Conservation (phyloP, 495 filamentous ascomycete genomes). For the Penicillium atrosanguineum region DNA sequence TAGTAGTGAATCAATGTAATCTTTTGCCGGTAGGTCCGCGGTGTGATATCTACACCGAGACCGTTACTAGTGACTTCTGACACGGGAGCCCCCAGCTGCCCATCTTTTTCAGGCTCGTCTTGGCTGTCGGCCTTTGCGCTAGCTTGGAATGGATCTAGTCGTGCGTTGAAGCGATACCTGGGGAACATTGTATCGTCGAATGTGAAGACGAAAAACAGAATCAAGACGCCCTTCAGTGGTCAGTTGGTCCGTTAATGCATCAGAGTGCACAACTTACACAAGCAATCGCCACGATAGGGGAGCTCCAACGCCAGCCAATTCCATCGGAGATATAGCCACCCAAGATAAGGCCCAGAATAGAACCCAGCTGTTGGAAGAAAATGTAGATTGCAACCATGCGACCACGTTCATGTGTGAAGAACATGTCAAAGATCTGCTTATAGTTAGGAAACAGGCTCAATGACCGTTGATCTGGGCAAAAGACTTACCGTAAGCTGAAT, state of each 20-base stretch:
- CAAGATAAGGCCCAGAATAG: slow-evolving; percentile 27
- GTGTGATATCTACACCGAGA: slow-evolving; percentile 17
- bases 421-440: slow-evolving; percentile 31
- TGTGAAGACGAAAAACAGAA: slow-evolving; percentile 32
- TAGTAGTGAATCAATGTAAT: slow-evolving; percentile 24
- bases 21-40: slow-evolving; percentile 23
- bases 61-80: slow-evolving; percentile 7
- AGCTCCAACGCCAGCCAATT: slow-evolving; percentile 36
- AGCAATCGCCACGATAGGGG: slow-evolving; percentile 32
- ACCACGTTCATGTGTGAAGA: slow-evolving; percentile 28
- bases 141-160: neutral
- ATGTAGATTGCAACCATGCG: slow-evolving; percentile 28
- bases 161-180: slow-evolving; percentile 21
- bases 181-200: slow-evolving; percentile 39
- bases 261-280: slow-evolving; percentile 11
- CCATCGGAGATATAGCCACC: slow-evolving; percentile 30
- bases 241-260: neutral
- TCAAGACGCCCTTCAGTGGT: slow-evolving; percentile 17
- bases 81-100: slow-evolving; percentile 8
- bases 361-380: slow-evolving; percentile 30
- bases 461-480: neutral
- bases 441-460: neutral
- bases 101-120: slow-evolving; percentile 6
- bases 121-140: neutral
- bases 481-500: slow-evolving; percentile 27